A percentile compares a stretch with the other conserved stretches of the same genome.
Evolutionary conservation across 768 basidiomycete species (phyloP).

Genomic region (Calocybe indica): DNA sequence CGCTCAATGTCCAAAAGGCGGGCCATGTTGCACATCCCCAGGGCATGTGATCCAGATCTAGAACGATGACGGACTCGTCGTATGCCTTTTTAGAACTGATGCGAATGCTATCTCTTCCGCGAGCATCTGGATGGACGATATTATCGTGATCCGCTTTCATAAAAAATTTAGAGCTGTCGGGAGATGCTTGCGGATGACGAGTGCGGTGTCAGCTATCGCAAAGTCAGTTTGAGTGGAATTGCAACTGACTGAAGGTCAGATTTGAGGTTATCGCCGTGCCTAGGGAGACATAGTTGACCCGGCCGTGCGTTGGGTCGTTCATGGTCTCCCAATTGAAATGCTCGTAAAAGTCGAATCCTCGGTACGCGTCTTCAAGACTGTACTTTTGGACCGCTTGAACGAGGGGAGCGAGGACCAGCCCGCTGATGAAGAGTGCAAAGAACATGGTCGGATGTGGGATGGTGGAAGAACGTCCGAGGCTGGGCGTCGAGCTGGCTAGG

Average conservation of each 20-base stretch:
- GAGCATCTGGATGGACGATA: constrained; percentile 25
- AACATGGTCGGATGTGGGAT: no score
- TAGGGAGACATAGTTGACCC: constrained; percentile 51
- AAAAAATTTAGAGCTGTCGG: constrained; percentile 29
- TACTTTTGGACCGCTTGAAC: no score
- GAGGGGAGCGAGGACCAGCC: no score
- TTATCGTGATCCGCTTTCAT: constrained; percentile 50
- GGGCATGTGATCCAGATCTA: constrained; percentile 58
- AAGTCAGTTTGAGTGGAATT: not conserved
- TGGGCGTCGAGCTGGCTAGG: no score
- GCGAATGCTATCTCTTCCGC: constrained; percentile 54
- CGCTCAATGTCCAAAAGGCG: constrained; percentile 55
- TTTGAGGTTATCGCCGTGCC: constrained; percentile 33
- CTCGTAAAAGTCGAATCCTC: constrained; percentile 30
- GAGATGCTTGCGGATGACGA: constrained; percentile 23
- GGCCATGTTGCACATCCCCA: constrained; percentile 58
- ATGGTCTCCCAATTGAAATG: constrained; percentile 43
- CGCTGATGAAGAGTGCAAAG: no score
- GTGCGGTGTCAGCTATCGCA: not conserved
- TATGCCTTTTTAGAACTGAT: constrained; percentile 42
- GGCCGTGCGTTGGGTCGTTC: constrained; percentile 62
- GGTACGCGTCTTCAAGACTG: no score
- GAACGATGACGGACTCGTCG: constrained; percentile 38
- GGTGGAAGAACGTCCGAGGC: no score
- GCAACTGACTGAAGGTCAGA: constrained; percentile 39